These are phyloP conservation scores for Lipomyces starkeyi DNA, from an alignment of 805 yeast species.

Conservation along the genomic window DNA sequence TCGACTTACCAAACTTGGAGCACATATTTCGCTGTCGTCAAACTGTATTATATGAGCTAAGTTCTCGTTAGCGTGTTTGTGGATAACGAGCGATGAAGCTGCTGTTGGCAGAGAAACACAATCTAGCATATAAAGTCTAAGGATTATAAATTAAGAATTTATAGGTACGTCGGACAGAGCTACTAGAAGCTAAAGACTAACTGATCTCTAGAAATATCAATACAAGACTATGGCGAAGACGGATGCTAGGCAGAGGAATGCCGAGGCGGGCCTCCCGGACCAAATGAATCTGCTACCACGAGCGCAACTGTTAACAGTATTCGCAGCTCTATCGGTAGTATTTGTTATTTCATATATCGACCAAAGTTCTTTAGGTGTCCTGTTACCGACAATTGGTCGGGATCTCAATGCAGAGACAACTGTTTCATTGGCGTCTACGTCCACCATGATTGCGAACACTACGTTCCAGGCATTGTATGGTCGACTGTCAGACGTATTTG, in stretches of 20 bases:
- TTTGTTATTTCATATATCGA: conserved; percentile 62
- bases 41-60: too few species aligned
- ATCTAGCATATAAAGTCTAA: too few species aligned
- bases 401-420: conserved; percentile 59
- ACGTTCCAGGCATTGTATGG: conserved; percentile 80
- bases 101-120: too few species aligned
- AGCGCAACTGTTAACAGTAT: conserved; percentile 20
- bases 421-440: conserved; percentile 74
- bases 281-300: conserved; percentile 28
- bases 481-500: conserved; percentile 64
- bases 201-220: neutral
- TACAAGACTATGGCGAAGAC: neutral
- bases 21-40: too few species aligned
- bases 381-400: conserved; percentile 63
- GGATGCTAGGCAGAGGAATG: neutral
- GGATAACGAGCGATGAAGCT: too few species aligned
- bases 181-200: neutral
- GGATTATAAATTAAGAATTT: too few species aligned
- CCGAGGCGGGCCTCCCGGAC: conserved; percentile 24
- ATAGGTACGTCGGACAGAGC: too few species aligned
- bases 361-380: conserved; percentile 64
- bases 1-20: too few species aligned
- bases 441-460: conserved; percentile 69
- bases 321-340: conserved; percentile 42
- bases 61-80: too few species aligned